These are phyloP conservation scores for Dactylellina sp. DNA, from an alignment of 2,329 filamentous ascomycete species.

Conservation along the genomic window DNA sequence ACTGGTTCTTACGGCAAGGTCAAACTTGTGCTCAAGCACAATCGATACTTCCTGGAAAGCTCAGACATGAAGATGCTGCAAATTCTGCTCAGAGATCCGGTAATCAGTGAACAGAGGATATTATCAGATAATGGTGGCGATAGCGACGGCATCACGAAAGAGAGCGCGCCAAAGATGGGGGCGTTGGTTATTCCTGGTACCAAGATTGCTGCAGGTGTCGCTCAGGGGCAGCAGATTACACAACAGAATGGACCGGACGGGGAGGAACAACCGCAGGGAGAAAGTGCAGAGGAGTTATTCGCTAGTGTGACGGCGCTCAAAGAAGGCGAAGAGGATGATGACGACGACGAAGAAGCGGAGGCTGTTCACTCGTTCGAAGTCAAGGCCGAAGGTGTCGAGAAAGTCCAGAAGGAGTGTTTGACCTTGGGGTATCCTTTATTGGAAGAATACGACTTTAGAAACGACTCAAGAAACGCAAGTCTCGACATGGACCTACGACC, in stretches of 20 bases:
- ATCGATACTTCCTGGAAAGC: conserved; percentile 93
- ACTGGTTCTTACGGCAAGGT: conserved; percentile 95
- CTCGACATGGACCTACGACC: conserved; percentile 93
- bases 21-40: conserved; percentile 93
- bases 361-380: conserved; percentile 96
- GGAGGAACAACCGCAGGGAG: conserved; percentile 70
- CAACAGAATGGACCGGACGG: conserved; percentile 62
- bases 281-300: conserved; percentile 72
- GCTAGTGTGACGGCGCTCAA: conserved; percentile 70
- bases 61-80: conserved; percentile 88
- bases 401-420: conserved; percentile 88
- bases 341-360: conserved; percentile 82
- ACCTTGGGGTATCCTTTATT: conserved; percentile 87
- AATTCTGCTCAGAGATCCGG: conserved; percentile 82
- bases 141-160: conserved; percentile 78
- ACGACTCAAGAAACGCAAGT: conserved; percentile 87
- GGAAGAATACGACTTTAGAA: conserved; percentile 97
- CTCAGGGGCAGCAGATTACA: conserved; percentile 70
- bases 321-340: conserved; percentile 78
- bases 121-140: conserved; percentile 72
- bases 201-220: conserved; percentile 88
- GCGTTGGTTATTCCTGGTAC: conserved; percentile 93
- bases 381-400: conserved; percentile 81
- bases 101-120: conserved; percentile 79
- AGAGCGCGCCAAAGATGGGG: conserved; percentile 85